Evolutionary conservation across 129 eudicot species (phyloP), one percentile per base, ranked within the genome.

Genomic region (Rutidosis leptorrhynchoides): DNA sequence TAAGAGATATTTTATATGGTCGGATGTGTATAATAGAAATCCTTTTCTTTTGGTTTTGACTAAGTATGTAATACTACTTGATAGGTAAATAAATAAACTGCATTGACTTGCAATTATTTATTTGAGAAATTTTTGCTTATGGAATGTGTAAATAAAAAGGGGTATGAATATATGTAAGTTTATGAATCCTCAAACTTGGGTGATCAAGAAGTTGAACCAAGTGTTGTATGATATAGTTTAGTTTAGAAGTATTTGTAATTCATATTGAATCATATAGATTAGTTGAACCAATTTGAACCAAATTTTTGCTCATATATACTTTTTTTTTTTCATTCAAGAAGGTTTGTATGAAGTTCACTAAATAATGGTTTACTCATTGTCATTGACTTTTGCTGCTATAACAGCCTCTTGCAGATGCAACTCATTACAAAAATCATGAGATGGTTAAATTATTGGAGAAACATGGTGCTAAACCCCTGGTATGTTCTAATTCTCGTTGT

Each of bases 361-460:
- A 3, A 40, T 40, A 12, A 40, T 2, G 16, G n/a, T 3, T 40
- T 40, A 40, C 16, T 40, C 46, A 40, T 40, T 40, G 46, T 12
- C 5, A 1, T 40, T 40, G 1, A 40, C 53, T 22, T 63, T 15
- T 22, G 2, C 7, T 81, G 27, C 65, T 63, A 73, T 53, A 72
- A 75, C 88, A 93, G 99, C 99, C 99, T 58, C 95, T 93, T 74
- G 96, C 95, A 80, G 99, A 93, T 84, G 92, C 99, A 65, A 75
- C 84, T 58, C 96, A 88, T 77, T 93, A 93, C 78, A 84, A 89
- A 66, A 88, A 88, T 58, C 90, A 88, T 64, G 84, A 81, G 46
- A 85, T 89, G 81, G 76, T 86, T 66, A 93, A 86, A 51, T 88
- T 86, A 46, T 68, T 93, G 87, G 99, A 93, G 88, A 83, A 81